A percentile compares a stretch with the other conserved stretches of the same genome.
phyloP scores from a whole-genome alignment of 2,329 filamentous ascomycete species.

The Ceratocystis harringtonii region DNA sequence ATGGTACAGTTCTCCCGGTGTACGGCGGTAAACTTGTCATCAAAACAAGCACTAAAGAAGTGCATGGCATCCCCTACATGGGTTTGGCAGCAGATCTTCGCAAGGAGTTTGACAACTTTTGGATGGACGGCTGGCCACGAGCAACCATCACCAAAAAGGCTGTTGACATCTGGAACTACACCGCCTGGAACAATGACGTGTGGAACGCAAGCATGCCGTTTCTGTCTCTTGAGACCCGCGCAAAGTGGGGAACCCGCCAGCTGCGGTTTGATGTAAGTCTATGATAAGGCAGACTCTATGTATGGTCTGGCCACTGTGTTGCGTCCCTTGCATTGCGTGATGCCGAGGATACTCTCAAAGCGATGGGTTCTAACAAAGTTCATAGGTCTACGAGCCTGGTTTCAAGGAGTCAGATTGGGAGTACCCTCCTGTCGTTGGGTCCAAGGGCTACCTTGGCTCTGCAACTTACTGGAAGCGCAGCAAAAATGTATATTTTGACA shows the following conservation, averaged over 20 bases:
- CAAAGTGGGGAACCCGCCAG: constrained; percentile 17
- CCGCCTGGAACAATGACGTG: constrained; percentile 7
- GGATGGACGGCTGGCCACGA: constrained; percentile 10
- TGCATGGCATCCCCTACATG: constrained; percentile 29
- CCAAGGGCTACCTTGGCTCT: constrained; percentile 30
- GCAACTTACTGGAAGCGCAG: constrained; percentile 20
- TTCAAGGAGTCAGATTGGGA: constrained; percentile 30
- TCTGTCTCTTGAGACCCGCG: constrained; percentile 8
- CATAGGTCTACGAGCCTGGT: constrained; percentile 23
- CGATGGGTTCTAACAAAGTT: background rate
- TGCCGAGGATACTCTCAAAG: background rate
- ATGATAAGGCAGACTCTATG: background rate
- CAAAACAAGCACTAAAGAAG: constrained; percentile 27
- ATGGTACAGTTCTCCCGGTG: constrained; percentile 26
- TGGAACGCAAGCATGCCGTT: constrained; percentile 13
- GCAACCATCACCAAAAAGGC: constrained; percentile 2
- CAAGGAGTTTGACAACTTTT: constrained; percentile 10
- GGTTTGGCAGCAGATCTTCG: constrained; percentile 9
- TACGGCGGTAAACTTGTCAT: constrained; percentile 33
- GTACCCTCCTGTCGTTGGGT: constrained; percentile 29
- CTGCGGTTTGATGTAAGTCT: constrained; percentile 17
- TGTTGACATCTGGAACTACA: background rate
- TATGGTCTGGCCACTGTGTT: background rate
- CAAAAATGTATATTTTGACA: constrained; percentile 7
- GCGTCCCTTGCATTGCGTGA: background rate